phyloP scores from a whole-genome alignment of 2,329 filamentous ascomycete genomes.

The Apiospora sp. region DNA sequence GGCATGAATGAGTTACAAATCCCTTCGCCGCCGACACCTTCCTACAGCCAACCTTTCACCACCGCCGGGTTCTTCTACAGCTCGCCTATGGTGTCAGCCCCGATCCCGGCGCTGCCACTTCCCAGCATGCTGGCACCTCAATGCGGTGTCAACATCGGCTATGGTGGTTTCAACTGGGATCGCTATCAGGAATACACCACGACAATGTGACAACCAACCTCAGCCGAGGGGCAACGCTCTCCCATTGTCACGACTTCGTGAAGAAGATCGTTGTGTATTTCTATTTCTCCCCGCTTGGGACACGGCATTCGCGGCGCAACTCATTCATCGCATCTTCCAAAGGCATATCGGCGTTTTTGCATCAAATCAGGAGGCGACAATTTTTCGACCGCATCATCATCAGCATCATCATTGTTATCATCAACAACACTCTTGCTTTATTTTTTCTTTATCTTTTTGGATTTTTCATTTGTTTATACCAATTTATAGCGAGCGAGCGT shows the following conservation, averaged over 20 bases:
- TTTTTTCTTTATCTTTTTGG: conserved; percentile 24
- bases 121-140: conserved; percentile 87
- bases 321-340: conserved; percentile 34
- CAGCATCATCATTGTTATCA: conserved; percentile 14
- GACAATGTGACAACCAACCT: conserved; percentile 80
- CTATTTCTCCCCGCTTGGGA: conserved; percentile 33
- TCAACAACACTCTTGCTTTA: background rate
- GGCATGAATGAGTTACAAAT: conserved; percentile 77
- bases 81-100: conserved; percentile 76
- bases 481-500: conserved; percentile 51
- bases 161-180: conserved; percentile 85
- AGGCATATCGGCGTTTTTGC: conserved; percentile 43
- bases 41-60: conserved; percentile 80
- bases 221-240: conserved; percentile 54
- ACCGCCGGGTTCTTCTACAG: conserved; percentile 81
- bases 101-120: conserved; percentile 79
- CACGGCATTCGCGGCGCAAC: conserved; percentile 35
- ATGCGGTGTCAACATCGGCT: conserved; percentile 81
- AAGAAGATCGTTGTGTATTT: conserved; percentile 24
- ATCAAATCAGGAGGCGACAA: conserved; percentile 45
- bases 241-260: conserved; percentile 56
- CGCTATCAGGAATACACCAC: conserved; percentile 85
- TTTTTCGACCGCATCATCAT: conserved; percentile 30
- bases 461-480: conserved; percentile 38
- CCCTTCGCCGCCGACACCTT: conserved; percentile 70